Evolutionary conservation across 2,329 filamentous ascomycete species (phyloP), one percentile per base, ranked within the genome.

Genomic region (Cercospora berteroae): DNA sequence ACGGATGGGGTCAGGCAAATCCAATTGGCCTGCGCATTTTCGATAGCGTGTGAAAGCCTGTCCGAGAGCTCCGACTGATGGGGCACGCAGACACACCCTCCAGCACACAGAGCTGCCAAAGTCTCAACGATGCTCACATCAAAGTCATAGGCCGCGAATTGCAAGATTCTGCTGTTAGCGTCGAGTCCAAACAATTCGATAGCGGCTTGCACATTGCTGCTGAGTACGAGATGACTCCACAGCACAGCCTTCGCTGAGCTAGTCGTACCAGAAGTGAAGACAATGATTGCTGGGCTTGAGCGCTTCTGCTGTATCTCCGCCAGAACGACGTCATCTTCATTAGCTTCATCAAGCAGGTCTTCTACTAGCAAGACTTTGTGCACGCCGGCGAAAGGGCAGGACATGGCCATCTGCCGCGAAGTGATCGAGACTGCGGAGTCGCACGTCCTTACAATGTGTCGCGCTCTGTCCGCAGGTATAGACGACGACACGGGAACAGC

Each of bases 1-100:
- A 90, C 81, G 0, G 85, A 80, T 1, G 87, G 85, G 0, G 88
- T 89, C 72, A 87, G 0, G 82, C 83, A 80, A 82, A 7, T 80
- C 79, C 36, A 89, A 0, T 66, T 65, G 8, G 57, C 44, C 25
- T 56, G 18, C 33, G 39, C 8, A 9, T 16, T 8, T 4, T 31
- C 31, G 23, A 70, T 66, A 16, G 81, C 83, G 3, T 81, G 82
- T 2, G 80, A 77, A 4, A 88, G 78, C 61, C 87, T 82, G 61
- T 83, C 81, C 39, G 83, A 29, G 18, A 58, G 39, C 27, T 59
- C 75, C 2, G 84, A 80, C 50, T 88, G 84, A 1, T 81, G 76
- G 48, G 56, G 71, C 56, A 61, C 12, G 20, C 27, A 72, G 48
- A 60, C 69, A 63, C 39, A 59, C 56, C 42, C 65, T 67, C 71